Base-by-base conservation (phyloP, 2,329 filamentous ascomycete genomes). In the Aspergillus pseudoglaucus region DNA sequence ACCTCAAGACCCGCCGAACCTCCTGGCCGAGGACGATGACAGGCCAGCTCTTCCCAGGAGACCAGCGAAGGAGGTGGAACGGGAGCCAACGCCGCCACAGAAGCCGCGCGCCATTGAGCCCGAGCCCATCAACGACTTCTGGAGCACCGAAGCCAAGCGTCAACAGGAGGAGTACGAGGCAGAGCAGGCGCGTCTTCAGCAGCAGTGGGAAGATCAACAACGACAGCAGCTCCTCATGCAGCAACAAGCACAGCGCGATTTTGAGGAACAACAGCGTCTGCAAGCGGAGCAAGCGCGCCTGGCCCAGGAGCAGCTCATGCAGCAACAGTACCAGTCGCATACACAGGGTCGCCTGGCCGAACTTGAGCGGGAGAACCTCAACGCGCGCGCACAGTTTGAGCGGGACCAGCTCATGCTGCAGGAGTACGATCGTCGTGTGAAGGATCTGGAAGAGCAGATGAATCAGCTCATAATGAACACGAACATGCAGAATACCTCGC, bases 351-450 rank as follows among this genome's bases (percentile, higher is more conserved):
- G 90, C n/a, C 78, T 98, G 60, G 93, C 91, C 1, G 93, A 98
- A 71, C 76, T 98, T 44, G 91, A 98, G 72, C 87, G 86, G 49
- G 91, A 97, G 71, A 97, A 98, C 58, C 75, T 98, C 22, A 91
- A 93, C 60, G 93, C 93, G 3, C 82, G 93, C 38, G 88, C 90
- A 7, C 93, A 97, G 69, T 97, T 96, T 64, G 90, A 97, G 68
- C 86, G 86, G n/a, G 90, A 98, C 65, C 93, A 97, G 71, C 76
- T 98, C 38, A 89, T 97, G 87, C 78, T 98, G 39, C 88, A 96
- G 69, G 91, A 97, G 65, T 98, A 96, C 64, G 93, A 98, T 57
- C 85, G 89, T 64, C 83, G 91, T 52, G 90, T 98, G 64, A 97
- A 96, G 74, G 86, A 88, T 17, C 74, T 98, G 10, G 93, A 98